Evolutionary conservation across 2,329 filamentous ascomycete genomes (phyloP).

Genomic region (Alternaria hordeiaustralica): DNA sequence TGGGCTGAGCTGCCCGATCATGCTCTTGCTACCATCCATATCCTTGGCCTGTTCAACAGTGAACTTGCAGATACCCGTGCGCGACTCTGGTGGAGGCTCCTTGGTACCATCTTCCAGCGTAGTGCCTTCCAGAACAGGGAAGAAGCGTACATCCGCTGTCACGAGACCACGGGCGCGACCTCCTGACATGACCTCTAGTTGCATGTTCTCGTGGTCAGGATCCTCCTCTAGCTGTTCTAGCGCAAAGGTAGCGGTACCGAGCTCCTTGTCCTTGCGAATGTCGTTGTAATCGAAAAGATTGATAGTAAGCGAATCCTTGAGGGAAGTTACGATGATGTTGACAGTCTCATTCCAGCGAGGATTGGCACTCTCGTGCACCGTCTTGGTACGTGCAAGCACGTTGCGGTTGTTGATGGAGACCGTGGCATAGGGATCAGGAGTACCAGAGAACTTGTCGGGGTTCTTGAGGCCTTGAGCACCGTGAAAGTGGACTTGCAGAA

Average conservation of each 20-base stretch:
- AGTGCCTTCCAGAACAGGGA: constrained; percentile 81
- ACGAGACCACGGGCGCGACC: constrained; percentile 84
- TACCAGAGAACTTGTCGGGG: constrained; percentile 89
- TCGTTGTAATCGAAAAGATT: constrained; percentile 93
- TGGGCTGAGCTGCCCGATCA: constrained; percentile 89
- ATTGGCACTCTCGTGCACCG: constrained; percentile 80
- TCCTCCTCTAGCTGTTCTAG: constrained; percentile 82
- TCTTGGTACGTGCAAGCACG: constrained; percentile 87
- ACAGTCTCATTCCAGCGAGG: constrained; percentile 97
- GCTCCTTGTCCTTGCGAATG: constrained; percentile 93
- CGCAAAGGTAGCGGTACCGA: constrained; percentile 84
- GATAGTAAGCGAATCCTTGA: constrained; percentile 85
- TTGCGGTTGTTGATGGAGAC: constrained; percentile 84
- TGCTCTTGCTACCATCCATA: constrained; percentile 87
- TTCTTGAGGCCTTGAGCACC: constrained; percentile 94
- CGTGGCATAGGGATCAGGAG: constrained; percentile 86
- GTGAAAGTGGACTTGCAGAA: constrained; percentile 89
- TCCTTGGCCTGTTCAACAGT: constrained; percentile 97
- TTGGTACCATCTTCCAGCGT: constrained; percentile 77
- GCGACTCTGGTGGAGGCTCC: constrained; percentile 83
- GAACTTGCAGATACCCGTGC: constrained; percentile 92
- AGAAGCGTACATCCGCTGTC: constrained; percentile 87
- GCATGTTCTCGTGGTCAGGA: constrained; percentile 80
- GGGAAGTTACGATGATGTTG: constrained; percentile 91
- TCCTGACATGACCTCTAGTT: constrained; percentile 81